Base-by-base conservation (phyloP, 805 yeast genomes). In the Wickerhamomyces ciferrii region DNA sequence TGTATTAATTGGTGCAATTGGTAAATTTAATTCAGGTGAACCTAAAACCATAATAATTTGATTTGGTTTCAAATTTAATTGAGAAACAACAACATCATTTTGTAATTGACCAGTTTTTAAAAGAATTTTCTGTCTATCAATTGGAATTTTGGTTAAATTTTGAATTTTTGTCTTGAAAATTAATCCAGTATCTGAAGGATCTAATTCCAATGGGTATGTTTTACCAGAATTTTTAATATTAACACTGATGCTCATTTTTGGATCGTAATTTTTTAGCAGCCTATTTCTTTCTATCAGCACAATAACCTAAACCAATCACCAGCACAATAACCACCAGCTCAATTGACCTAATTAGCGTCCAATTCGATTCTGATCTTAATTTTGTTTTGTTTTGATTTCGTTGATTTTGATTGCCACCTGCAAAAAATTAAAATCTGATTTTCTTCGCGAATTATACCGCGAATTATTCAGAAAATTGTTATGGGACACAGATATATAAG, bases 21-120 rank as follows among this genome's bases (percentile, higher is more conserved):
- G 70, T 51, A 81, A 67, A 47, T 76, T 78, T 47, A 75, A 71
- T 46, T 86, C 94, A 2, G 96, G 92, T 1, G 97, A 84, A 21
- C 99, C 99, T 47, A 94, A 72, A 47, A 94, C 87, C 96, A 94
- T 87, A 20, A 92, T 71, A 14, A 79, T 71, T 53, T 84, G 87
- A 31, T 78, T 79, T 20, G 78, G 72, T 57, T 84, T 86, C 51
- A 91, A 61, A 23, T 72, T 76, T 44, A 87, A 65, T 35, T 72
- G 69, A 8, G 63, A 57, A 17, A 61, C 51, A 6, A 56, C 45
- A n/a, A 68, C 69, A 49, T 85, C 91, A 65, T 89, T 92, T 46
- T 75, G 74, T 57, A 94, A 68, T 63, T 90, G 95, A 38, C 97
- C 96, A 13, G 95, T 92, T 68, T 87, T 90, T 44, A 89, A 78